phyloP scores from a whole-genome alignment of 2,329 filamentous ascomycete species.

The Nemania sp. region DNA sequence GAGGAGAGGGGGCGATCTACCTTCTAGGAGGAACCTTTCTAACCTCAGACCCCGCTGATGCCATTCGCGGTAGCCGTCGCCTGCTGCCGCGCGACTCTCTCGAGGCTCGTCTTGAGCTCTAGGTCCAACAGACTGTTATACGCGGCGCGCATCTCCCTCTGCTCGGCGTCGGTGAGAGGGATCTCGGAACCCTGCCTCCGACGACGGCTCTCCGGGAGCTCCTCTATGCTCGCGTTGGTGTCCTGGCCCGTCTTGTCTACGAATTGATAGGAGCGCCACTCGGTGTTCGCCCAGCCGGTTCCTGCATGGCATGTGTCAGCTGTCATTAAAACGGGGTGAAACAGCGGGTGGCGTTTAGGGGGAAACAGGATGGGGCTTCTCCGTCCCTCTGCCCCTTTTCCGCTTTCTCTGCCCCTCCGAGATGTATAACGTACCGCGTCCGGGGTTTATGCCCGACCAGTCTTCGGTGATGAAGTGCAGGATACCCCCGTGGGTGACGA shows the following conservation, averaged over 20 bases:
- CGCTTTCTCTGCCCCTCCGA: neutral
- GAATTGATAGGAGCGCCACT: slow-evolving; percentile 72
- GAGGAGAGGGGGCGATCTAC: too few species aligned
- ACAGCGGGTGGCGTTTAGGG: neutral
- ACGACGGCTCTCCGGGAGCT: slow-evolving; percentile 55
- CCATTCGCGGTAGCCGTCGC: neutral
- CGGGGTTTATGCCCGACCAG: slow-evolving; percentile 64
- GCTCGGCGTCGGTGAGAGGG: slow-evolving; percentile 51
- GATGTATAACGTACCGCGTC: slow-evolving; percentile 40
- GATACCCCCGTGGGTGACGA: slow-evolving; percentile 83
- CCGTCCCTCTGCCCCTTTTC: too few species aligned
- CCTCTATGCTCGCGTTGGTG: slow-evolving; percentile 50
- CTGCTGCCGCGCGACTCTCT: slow-evolving; percentile 6
- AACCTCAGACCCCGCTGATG: neutral
- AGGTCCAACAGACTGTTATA: slow-evolving; percentile 35
- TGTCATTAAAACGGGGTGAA: neutral
- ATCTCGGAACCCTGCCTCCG: slow-evolving; percentile 48
- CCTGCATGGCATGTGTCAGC: slow-evolving; percentile 47
- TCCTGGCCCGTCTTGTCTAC: slow-evolving; percentile 56
- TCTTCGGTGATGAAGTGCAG: slow-evolving; percentile 86
- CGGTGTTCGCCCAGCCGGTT: slow-evolving; percentile 76
- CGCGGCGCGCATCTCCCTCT: slow-evolving; percentile 48
- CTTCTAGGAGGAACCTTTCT: neutral
- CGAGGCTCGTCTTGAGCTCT: slow-evolving; percentile 12
- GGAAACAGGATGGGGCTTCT: too few species aligned